Base-by-base conservation (phyloP, 2,329 filamentous ascomycete species). In the Hypoxylon sp. region DNA sequence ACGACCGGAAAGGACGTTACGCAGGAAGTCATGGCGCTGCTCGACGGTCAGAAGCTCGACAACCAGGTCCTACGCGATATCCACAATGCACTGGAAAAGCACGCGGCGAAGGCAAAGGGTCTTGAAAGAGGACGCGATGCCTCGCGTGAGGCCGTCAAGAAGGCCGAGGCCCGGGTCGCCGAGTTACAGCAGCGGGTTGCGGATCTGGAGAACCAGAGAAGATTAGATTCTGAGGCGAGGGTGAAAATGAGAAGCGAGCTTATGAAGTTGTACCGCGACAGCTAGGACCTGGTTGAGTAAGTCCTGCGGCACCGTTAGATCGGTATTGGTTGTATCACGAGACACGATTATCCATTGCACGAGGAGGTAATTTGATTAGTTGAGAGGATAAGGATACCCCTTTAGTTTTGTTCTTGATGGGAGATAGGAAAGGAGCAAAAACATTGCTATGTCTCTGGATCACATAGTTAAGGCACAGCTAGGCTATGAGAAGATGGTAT, bases 121-220 rank as follows among this genome's bases (percentile, higher is more conserved):
- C 82, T 91, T 19, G 81, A 83, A 39, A 85, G 85, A 66, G 90
- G 90, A 0, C 82, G 91, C 2, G 91, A 95, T 64, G 85, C 90
- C 5, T 84, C 86, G 2, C 80, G 91, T n/a, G 76, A 85, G 7
- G 85, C 84, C 3, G 74, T 92, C 32, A 88, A 87, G 73, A 82
- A 83, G 3, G 89, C 89, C 68, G 90, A 95, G 29, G 73, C 73
- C n/a, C 75, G 73, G 53, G 78, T 80, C 43, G 76, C 76, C 3
- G 66, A 70, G 55, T 63, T 85, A 56, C 77, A 82, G 72, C 74
- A 74, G 39, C 72, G 74, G 29, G 70, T 83, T 3, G 72, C 71
- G 6, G 76, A 74, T 14, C 71, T 84, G n/a, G 81, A 84, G 74
- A 78, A 78, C 23, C 71, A 74, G 60, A 73, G 77, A 6, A 65